phyloP scores from a whole-genome alignment of 1,284 basidiomycete species.

The Ceratobasidium sp. region DNA sequence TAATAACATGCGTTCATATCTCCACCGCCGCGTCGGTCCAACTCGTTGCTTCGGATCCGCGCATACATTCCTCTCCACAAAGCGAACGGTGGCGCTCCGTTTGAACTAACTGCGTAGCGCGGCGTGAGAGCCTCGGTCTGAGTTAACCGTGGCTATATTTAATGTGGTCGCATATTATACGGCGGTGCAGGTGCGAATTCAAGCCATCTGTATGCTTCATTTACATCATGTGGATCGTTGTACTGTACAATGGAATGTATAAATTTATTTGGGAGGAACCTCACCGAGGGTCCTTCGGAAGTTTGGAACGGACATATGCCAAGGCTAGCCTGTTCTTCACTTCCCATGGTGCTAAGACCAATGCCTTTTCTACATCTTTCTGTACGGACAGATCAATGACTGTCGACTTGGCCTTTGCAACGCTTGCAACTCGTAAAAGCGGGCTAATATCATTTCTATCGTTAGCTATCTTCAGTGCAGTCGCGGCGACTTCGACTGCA shows the following conservation, averaged over 20 bases:
- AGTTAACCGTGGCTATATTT: no score
- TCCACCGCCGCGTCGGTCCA: no score
- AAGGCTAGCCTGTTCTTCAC: conserved; percentile 64
- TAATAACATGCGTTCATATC: no score
- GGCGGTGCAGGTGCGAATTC: neutral
- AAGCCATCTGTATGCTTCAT: neutral
- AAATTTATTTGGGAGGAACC: conserved; percentile 12
- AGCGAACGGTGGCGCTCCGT: no score
- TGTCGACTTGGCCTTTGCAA: conserved; percentile 49
- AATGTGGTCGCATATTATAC: no score
- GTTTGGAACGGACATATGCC: conserved; percentile 57
- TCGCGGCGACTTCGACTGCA: conserved; percentile 46
- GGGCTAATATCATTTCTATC: conserved; percentile 48
- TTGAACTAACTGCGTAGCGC: no score
- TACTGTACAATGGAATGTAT: conserved; percentile 1
- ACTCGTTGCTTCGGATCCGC: no score
- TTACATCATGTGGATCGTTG: neutral
- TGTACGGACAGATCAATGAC: conserved; percentile 44
- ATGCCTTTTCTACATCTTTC: conserved; percentile 64
- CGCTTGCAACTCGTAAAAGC: conserved; percentile 56
- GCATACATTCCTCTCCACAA: no score
- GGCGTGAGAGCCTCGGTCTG: no score
- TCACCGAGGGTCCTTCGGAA: conserved; percentile 20
- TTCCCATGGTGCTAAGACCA: conserved; percentile 72
- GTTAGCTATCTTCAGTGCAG: conserved; percentile 23